Evolutionary conservation across 306 rosid genomes (phyloP), one percentile per base, ranked within the genome.

Genomic region (Alnus glutinosa): DNA sequence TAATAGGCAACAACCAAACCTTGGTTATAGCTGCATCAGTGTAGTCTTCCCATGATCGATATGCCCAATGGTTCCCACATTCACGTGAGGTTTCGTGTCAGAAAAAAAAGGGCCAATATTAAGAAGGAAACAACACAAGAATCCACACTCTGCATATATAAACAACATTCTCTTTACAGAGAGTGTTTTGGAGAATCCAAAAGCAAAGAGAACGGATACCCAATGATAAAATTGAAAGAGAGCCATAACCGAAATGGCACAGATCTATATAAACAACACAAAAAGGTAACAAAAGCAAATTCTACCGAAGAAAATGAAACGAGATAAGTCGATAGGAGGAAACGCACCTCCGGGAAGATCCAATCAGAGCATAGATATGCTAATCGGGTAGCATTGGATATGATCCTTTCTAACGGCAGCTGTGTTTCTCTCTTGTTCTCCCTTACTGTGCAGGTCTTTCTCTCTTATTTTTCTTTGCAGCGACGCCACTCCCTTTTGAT

Each of bases 1-100:
- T n/a, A 9, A 70, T 28, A 59, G 36, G 64, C 49, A 54, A 80
- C n/a, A 71, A 70, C 50, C 84, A 81, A 77, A 93, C 99, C 99
- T 87, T 96, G 10, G 98, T 96, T 81, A 96, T 96, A 48, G 98
- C 99, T 2, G 99, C 98, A 78, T 96, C 71, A 96, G 80, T 39
- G 99, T 96, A 36, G 97, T 96, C 87, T 96, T 96, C 50, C 98
- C 99, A 77, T 96, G 98, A 85, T 93, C 99, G 1, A 93, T 98
- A 47, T 96, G 99, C 0, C 98, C 98, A 73, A 96, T 92, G 52
- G 99, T 96, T 73, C 96, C 98, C 75, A 96, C 94, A 51, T 96
- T 96, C 51, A 96, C 94, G 75, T 93, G 99, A 23, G 99, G 98
- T 75, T 96, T 93, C 79, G 97, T 91, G 90, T 74, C 51, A 49